Evolutionary conservation across 208 protist genomes (phyloP).

Genomic region (Leishmania martiniquensis): DNA sequence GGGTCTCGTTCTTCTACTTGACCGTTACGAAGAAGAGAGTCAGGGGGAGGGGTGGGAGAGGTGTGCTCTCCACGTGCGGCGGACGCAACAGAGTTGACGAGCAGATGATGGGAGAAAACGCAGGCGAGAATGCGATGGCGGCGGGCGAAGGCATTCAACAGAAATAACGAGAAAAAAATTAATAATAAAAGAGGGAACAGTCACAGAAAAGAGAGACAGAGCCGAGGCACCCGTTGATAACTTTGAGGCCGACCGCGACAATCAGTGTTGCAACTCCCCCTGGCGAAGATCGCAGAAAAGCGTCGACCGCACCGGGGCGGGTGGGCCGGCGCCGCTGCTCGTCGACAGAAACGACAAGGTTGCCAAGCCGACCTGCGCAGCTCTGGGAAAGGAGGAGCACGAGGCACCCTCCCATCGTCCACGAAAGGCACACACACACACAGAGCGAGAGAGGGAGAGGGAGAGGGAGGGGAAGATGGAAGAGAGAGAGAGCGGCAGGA

Average conservation of each 20-base stretch:
- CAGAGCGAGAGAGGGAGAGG: constrained; percentile 1
- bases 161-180: not conserved
- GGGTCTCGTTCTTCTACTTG: too few relatives aligned
- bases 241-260: not conserved
- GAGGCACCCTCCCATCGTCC: not conserved
- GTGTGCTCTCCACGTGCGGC: too few relatives aligned
- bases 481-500: not conserved
- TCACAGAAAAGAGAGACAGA: not conserved
- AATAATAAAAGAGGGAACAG: not conserved
- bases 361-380: not conserved
- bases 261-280: not conserved
- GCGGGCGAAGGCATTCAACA: not conserved
- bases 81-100: not conserved
- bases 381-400: not conserved
- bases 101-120: not conserved
- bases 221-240: not conserved
- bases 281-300: not conserved
- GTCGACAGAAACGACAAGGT: not conserved
- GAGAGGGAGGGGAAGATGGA: not conserved
- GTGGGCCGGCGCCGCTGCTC: not conserved
- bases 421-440: not conserved
- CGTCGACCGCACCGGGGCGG: not conserved
- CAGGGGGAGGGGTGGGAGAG: not conserved
- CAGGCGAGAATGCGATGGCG: too few relatives aligned
- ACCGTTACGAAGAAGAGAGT: not conserved